phyloP scores from a whole-genome alignment of 1,139 yeast species.

The Ogataea hybrid region DNA sequence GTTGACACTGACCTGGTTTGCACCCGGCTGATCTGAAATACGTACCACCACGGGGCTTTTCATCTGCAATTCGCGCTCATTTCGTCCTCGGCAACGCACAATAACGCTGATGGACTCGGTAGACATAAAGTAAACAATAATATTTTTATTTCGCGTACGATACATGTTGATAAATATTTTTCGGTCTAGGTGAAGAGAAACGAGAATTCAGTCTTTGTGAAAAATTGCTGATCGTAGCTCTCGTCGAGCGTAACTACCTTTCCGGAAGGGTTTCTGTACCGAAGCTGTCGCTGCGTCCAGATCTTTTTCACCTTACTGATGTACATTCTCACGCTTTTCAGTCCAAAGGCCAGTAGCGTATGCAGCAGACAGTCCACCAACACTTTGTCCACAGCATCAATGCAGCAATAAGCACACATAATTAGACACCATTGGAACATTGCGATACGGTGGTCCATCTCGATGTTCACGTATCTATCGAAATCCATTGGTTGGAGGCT shows the following conservation, averaged over 20 bases:
- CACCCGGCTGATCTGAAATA: conserved; percentile 42
- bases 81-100: conserved; percentile 86
- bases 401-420: conserved; percentile 30
- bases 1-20: conserved; percentile 39
- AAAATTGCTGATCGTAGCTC: conserved; percentile 9
- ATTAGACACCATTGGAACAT: conserved; percentile 35
- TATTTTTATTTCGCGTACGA: conserved; percentile 3
- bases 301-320: conserved; percentile 19
- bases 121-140: conserved; percentile 5
- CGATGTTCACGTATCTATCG: conserved; percentile 17
- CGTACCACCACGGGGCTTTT: conserved; percentile 75
- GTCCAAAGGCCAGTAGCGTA: conserved; percentile 19
- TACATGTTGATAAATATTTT: background rate
- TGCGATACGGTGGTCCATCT: conserved; percentile 33
- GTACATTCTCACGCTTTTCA: conserved; percentile 22
- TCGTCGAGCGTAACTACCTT: conserved; percentile 13
- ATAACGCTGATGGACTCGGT: conserved; percentile 53
- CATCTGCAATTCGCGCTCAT: conserved; percentile 63
- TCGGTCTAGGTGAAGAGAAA: conserved; percentile 16
- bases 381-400: conserved; percentile 26
- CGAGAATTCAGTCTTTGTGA: conserved; percentile 12
- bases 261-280: conserved; percentile 12
- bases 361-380: conserved; percentile 24
- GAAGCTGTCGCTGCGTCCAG: conserved; percentile 24
- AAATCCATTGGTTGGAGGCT: conserved; percentile 10